A percentile compares a stretch with the other conserved stretches of the same genome.
Evolutionary conservation across 192 early-diverging fungal genomes (phyloP).

Genomic region (Dissophora ornata): DNA sequence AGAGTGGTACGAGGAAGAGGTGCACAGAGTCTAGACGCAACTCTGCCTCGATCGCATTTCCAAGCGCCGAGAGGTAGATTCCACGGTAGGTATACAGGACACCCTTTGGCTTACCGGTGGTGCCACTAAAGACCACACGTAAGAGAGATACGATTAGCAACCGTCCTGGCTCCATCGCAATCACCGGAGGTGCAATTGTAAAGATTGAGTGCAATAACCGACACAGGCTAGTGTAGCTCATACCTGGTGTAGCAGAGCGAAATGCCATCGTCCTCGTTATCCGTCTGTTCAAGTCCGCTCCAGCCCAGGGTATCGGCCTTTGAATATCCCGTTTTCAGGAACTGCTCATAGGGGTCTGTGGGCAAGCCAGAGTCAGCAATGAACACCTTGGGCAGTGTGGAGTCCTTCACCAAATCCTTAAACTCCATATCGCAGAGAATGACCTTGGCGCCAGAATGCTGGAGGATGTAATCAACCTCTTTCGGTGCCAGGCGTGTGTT

Average conservation of each 20-base stretch:
- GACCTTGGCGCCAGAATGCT: conserved; percentile 59
- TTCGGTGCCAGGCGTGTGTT: conserved; percentile 63
- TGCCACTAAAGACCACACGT: conserved; percentile 47
- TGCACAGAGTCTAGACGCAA: conserved; percentile 60
- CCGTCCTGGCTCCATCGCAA: no score
- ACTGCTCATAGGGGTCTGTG: conserved; percentile 62
- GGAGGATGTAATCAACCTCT: conserved; percentile 70
- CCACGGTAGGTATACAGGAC: conserved; percentile 66
- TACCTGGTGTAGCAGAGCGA: conserved; percentile 68
- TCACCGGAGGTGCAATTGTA: no score
- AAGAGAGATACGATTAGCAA: background rate
- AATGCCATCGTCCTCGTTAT: conserved; percentile 60
- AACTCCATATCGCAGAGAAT: conserved; percentile 65
- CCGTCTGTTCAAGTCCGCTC: conserved; percentile 57
- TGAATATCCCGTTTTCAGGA: conserved; percentile 38
- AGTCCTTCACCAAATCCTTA: conserved; percentile 37
- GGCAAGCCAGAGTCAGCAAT: conserved; percentile 34
- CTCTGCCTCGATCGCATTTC: conserved; percentile 56
- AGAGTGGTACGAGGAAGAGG: conserved; percentile 68
- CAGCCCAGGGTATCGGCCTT: conserved; percentile 50
- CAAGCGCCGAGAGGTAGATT: conserved; percentile 61
- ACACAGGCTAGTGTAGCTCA: no score
- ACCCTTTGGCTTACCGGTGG: conserved; percentile 69
- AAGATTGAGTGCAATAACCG: no score
- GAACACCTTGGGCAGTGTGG: conserved; percentile 35